phyloP scores from a whole-genome alignment of 129 eudicot genomes.

The Arctium minus region DNA sequence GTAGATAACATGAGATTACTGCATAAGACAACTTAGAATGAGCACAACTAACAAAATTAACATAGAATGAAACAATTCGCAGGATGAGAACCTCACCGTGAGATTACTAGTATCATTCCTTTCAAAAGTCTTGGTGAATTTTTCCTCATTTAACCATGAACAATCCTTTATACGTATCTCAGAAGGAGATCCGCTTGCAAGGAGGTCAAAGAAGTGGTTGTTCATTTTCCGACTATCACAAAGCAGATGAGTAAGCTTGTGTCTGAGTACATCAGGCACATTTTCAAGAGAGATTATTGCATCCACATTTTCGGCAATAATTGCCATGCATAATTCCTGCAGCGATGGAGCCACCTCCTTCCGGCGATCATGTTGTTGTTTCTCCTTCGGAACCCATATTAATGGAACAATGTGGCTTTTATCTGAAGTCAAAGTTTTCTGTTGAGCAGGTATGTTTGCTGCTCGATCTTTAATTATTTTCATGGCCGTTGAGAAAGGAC shows the following conservation, averaged over 20 bases:
- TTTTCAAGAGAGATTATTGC: slow-evolving; percentile 68
- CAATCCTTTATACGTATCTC: slow-evolving; percentile 86
- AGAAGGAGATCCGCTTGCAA: slow-evolving; percentile 65
- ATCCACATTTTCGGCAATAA: slow-evolving; percentile 68
- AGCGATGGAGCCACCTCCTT: slow-evolving; percentile 48
- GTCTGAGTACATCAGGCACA: slow-evolving; percentile 75
- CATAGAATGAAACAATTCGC: neutral
- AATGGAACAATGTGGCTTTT: slow-evolving; percentile 25
- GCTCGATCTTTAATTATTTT: slow-evolving; percentile 76
- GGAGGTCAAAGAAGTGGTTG: slow-evolving; percentile 57
- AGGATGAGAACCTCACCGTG: slow-evolving; percentile 35
- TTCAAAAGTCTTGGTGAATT: slow-evolving; percentile 43
- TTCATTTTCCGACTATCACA: slow-evolving; percentile 74
- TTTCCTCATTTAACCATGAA: slow-evolving; percentile 77
- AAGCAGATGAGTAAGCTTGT: slow-evolving; percentile 67
- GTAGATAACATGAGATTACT: neutral
- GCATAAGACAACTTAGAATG: neutral
- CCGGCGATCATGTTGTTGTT: slow-evolving; percentile 6
- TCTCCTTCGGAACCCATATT: slow-evolving; percentile 61
- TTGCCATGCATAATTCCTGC: slow-evolving; percentile 50
- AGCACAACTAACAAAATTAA: neutral
- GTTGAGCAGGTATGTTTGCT: slow-evolving; percentile 25
- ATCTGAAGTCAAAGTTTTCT: slow-evolving; percentile 5
- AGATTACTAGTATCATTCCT: slow-evolving; percentile 47
- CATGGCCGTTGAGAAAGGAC: slow-evolving; percentile 95